Evolutionary conservation across 805 yeast species (phyloP).

Genomic region (Zygotorulaspora sp.): DNA sequence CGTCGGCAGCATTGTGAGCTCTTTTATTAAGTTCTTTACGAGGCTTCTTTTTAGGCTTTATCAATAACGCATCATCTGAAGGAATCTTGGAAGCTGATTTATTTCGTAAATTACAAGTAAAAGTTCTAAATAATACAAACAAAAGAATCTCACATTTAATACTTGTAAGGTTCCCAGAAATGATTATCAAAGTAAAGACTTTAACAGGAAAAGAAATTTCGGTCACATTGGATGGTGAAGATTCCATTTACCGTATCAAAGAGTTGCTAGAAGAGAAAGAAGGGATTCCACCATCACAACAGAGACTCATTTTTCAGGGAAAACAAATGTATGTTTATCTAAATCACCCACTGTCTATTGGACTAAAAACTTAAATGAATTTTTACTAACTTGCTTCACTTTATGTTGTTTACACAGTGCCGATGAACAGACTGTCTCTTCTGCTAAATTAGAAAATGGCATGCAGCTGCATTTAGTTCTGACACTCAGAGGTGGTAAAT

Average conservation of each 20-base stretch:
- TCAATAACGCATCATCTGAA: not conserved
- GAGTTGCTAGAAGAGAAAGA: constrained; percentile 93
- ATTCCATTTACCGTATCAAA: constrained; percentile 62
- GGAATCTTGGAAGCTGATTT: not conserved
- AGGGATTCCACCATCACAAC: constrained; percentile 96
- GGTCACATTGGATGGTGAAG: constrained; percentile 33
- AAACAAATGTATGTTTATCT: constrained; percentile 65
- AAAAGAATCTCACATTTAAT: not conserved
- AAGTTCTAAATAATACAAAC: no score
- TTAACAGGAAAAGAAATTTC: constrained; percentile 37
- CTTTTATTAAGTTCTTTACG: not conserved
- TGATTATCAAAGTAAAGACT: constrained; percentile 30
- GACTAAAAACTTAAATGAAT: no score
- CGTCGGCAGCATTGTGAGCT: constrained; percentile 66
- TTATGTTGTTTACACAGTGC: constrained; percentile 40
- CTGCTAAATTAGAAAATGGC: constrained; percentile 78
- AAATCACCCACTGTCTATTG: not conserved
- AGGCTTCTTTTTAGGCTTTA: not conserved
- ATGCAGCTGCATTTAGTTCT: constrained; percentile 84
- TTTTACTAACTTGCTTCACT: constrained; percentile 10
- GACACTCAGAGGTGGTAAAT: constrained; percentile 82
- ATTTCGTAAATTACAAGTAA: no score
- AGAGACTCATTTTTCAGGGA: constrained; percentile 83
- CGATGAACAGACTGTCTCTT: constrained; percentile 69
- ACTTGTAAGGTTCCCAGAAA: constrained; percentile 1